Evolutionary conservation across 805 yeast species (phyloP).

Genomic region (Sugiyamaella boreocaroliniensis): DNA sequence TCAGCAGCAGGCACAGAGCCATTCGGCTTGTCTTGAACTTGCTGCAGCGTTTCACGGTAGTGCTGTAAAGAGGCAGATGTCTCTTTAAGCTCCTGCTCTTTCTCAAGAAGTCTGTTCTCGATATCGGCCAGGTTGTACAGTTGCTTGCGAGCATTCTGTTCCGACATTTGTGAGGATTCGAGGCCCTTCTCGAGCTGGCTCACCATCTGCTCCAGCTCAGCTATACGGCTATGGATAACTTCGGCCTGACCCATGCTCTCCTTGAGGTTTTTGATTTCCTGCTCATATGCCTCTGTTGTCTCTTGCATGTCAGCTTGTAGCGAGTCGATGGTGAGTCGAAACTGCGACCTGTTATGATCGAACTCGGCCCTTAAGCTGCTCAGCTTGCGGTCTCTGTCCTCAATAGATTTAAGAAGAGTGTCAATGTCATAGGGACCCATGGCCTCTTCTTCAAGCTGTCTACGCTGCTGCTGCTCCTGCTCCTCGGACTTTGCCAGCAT

Average conservation of each 20-base stretch:
- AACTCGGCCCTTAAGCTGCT: conserved; percentile 23
- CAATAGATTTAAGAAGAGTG: conserved; percentile 24
- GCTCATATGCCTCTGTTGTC: conserved; percentile 18
- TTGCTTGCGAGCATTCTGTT: conserved; percentile 27
- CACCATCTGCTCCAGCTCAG: conserved; percentile 24
- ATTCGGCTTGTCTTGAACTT: neutral
- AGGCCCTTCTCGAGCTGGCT: conserved; percentile 22
- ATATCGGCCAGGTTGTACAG: conserved; percentile 30
- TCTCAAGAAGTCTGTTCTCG: conserved; percentile 31
- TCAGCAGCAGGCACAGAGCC: conserved; percentile 16
- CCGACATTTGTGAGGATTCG: conserved; percentile 21
- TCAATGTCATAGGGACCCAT: conserved; percentile 20
- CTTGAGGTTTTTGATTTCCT: conserved; percentile 17
- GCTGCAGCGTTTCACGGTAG: conserved; percentile 7
- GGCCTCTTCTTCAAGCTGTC: conserved; percentile 15
- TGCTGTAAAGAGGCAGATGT: conserved; percentile 14
- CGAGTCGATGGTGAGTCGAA: conserved; percentile 27
- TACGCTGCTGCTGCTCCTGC: conserved; percentile 3
- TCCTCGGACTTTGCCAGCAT: conserved; percentile 15
- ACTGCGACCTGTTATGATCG: conserved; percentile 28
- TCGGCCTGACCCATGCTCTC: conserved; percentile 19
- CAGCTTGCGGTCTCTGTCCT: conserved; percentile 27
- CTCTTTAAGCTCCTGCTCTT: conserved; percentile 24
- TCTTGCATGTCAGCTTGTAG: conserved; percentile 23
- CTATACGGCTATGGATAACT: conserved; percentile 19